Evolutionary conservation across 2,329 filamentous ascomycete genomes (phyloP).

Genomic region (Cryphonectria radicalis): DNA sequence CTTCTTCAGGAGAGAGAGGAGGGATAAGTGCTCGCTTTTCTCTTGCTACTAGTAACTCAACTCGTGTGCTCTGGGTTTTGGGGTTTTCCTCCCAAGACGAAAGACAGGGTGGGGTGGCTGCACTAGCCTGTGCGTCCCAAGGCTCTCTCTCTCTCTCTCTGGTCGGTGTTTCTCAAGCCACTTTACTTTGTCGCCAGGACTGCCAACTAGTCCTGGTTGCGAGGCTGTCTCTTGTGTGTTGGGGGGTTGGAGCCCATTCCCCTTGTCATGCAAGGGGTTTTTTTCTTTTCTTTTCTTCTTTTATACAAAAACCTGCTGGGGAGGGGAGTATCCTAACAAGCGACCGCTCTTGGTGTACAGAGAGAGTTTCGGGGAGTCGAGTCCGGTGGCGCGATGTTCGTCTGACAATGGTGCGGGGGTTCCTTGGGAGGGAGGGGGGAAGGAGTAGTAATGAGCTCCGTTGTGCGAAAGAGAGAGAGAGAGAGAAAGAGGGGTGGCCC

Average conservation of each 20-base stretch:
- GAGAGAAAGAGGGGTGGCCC: too few species aligned
- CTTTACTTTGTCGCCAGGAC: background rate
- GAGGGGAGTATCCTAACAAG: background rate
- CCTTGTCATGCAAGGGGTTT: background rate
- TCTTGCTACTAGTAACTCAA: background rate
- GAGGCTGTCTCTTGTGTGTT: too few species aligned
- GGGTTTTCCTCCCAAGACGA: background rate
- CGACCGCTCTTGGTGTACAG: background rate
- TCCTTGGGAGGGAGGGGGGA: background rate
- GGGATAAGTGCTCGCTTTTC: background rate
- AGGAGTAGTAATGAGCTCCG: background rate
- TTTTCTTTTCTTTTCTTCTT: background rate
- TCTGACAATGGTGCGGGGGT: background rate
- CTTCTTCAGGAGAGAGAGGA: background rate
- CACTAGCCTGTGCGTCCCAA: background rate
- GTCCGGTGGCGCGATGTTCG: conserved; percentile 1
- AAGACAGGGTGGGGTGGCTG: background rate
- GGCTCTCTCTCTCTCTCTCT: background rate
- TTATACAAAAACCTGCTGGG: background rate
- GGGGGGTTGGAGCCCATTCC: background rate
- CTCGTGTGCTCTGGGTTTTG: background rate
- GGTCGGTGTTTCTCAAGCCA: background rate
- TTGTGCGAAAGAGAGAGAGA: background rate
- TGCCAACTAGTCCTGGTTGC: background rate
- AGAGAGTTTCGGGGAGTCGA: background rate